Evolutionary conservation across 23 red algal genomes (phyloP), one percentile per base, ranked within the genome.

Genomic region (Gracilaria gracilis): DNA sequence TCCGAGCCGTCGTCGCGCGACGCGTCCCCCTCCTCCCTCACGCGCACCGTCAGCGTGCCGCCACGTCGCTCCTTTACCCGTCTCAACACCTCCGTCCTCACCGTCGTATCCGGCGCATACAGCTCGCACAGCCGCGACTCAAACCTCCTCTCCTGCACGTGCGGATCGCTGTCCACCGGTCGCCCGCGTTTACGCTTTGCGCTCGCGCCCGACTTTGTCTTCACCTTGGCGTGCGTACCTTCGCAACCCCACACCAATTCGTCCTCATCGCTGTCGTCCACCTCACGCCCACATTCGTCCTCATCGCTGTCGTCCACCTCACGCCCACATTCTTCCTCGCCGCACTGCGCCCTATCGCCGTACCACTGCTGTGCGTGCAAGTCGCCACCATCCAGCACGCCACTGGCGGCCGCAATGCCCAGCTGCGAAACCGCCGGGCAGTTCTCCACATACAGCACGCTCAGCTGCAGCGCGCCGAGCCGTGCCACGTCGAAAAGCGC

Each of bases 401-500:
- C 80, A 21, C n/a, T 57, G 11, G 80, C 80, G 40, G 57, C 80
- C 24, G 61, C 57, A 5, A 83, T 34, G 37, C 24, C 61, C 34
- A 16, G 24, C 61, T 83, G 48, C 57, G 80, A 67, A 20, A 83
- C 57, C 57, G 29, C 0, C 33, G 25, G 32, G 61, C 80, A 83
- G 34, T 25, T 17, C 57, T 36, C 57, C 23, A 83, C 61, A 57
- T 39, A 34, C 80, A 83, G 80, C 11, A 19, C 27, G 33, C 39
- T 16, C 80, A 83, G 39, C 9, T 39, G 57, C 39, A 66, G 51
- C 57, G 27, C 40, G 57, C 27, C 80, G 39, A 66, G 57, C 9
- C 80, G 57, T 9, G 57, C 37, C 15, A 7, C 20, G 61, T 83
- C 57, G 61, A 83, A 83, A 4, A 83, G 54, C 57, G 80, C 80